Evolutionary conservation across 192 early-diverging fungal species (phyloP).

Genomic region (Kickxella alabastrina): DNA sequence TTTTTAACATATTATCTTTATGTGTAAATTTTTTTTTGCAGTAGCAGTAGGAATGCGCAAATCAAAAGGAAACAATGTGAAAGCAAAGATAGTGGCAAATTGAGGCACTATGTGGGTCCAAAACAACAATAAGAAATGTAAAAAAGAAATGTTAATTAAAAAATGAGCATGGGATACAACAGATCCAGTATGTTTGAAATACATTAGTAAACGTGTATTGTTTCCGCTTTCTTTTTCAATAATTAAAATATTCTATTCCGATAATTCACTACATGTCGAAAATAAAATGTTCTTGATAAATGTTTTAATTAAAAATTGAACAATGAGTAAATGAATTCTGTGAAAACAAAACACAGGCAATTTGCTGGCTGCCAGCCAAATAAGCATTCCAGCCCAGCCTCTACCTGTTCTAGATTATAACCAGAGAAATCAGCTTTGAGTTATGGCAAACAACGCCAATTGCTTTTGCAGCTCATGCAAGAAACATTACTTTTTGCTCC

Average conservation of each 20-base stretch:
- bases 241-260: not conserved
- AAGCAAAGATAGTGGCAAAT: too few species aligned
- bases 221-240: not conserved
- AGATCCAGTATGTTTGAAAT: not conserved
- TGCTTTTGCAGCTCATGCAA: slow-evolving; percentile 41
- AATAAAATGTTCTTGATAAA: too few species aligned
- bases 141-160: not conserved
- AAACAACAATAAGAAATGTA: not conserved
- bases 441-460: slow-evolving; percentile 2
- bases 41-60: too few species aligned
- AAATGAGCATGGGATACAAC: not conserved
- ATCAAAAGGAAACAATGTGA: too few species aligned
- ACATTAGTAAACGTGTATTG: not conserved
- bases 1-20: too few species aligned
- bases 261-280: too few species aligned
- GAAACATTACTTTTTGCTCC: slow-evolving; percentile 17
- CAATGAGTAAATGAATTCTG: not conserved
- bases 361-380: too few species aligned
- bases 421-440: not conserved
- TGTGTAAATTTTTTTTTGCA: too few species aligned
- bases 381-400: too few species aligned
- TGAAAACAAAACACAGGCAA: too few species aligned
- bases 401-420: too few species aligned
- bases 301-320: not conserved
- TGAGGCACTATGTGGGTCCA: too few species aligned